phyloP scores from a whole-genome alignment of 371 early-diverging fungal species.

The Apophysomyces trapeziformis region DNA sequence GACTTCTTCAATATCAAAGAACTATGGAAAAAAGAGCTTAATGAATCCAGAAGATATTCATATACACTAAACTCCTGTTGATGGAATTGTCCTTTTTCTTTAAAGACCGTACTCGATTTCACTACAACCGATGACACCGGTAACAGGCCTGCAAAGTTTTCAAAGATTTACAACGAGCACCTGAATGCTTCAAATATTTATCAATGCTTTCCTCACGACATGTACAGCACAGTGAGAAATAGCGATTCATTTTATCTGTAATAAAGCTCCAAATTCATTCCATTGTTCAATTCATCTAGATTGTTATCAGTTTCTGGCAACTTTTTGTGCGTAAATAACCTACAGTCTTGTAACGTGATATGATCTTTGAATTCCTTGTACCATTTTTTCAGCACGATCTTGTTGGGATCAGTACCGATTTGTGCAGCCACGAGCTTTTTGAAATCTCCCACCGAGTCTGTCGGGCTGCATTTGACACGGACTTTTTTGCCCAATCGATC shows the following conservation, averaged over 20 bases:
- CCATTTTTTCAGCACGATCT: constrained; percentile 95
- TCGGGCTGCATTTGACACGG: constrained; percentile 84
- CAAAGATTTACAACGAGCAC: too few species aligned
- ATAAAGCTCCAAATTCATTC: constrained; percentile 91
- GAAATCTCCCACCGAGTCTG: constrained; percentile 89
- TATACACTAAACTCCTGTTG: too few species aligned
- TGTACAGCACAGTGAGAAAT: neutral
- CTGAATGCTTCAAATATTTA: too few species aligned
- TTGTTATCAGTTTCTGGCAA: neutral
- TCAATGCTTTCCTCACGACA: neutral
- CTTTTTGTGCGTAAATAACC: constrained; percentile 15
- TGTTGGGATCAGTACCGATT: constrained; percentile 89
- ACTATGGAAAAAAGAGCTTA: too few species aligned
- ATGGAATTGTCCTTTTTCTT: too few species aligned
- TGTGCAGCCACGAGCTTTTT: constrained; percentile 93
- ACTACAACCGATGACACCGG: too few species aligned
- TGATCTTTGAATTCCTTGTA: constrained; percentile 91
- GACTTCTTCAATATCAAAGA: too few species aligned
- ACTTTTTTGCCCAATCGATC: constrained; percentile 96
- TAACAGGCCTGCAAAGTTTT: too few species aligned
- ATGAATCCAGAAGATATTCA: too few species aligned
- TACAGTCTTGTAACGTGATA: constrained; percentile 90
- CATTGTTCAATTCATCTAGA: constrained; percentile 89
- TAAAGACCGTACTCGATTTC: too few species aligned
- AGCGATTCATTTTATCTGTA: constrained; percentile 42